A percentile compares a stretch with the other conserved stretches of the same genome.
These are phyloP conservation scores for Zelopaecilomyces penicillatus DNA, from an alignment of 2,329 filamentous ascomycete species.

Conservation along the genomic window DNA sequence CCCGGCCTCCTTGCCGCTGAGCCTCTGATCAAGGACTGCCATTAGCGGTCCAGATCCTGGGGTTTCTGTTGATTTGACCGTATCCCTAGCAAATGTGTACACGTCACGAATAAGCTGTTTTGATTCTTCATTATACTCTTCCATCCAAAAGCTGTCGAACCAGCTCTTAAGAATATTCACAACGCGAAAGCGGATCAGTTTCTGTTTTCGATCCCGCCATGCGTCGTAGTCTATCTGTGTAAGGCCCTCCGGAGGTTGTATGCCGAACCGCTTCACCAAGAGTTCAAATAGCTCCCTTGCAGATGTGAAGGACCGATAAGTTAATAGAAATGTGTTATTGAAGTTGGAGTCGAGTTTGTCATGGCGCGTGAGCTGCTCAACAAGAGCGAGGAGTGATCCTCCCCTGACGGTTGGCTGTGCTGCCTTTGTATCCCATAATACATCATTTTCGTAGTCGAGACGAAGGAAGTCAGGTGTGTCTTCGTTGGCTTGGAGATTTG, in stretches of 20 bases:
- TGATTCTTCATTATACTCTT: constrained; percentile 75
- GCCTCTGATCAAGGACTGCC: constrained; percentile 78
- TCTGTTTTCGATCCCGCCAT: constrained; percentile 93
- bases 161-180: constrained; percentile 97
- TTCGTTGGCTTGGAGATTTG: constrained; percentile 47
- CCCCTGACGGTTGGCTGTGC: constrained; percentile 72
- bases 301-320: constrained; percentile 89
- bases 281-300: constrained; percentile 88
- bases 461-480: constrained; percentile 77
- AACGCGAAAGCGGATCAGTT: constrained; percentile 88
- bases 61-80: constrained; percentile 86
- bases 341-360: constrained; percentile 93
- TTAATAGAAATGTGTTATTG: constrained; percentile 95
- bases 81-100: constrained; percentile 83
- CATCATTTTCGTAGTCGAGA: constrained; percentile 80
- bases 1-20: constrained; percentile 79
- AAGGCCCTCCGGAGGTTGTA: constrained; percentile 82
- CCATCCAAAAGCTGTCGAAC: constrained; percentile 99
- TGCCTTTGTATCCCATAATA: constrained; percentile 82
- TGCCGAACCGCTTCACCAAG: constrained; percentile 81
- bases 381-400: constrained; percentile 78
- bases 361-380: constrained; percentile 91
- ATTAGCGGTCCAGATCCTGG: constrained; percentile 79
- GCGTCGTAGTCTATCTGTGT: constrained; percentile 66
- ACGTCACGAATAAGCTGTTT: constrained; percentile 81